Percentiles rank a stretch among this genome's conserved stretches.
These are phyloP conservation scores for Clausena lansium DNA, from an alignment of 345 rosid genomes.

Conservation along the genomic window DNA sequence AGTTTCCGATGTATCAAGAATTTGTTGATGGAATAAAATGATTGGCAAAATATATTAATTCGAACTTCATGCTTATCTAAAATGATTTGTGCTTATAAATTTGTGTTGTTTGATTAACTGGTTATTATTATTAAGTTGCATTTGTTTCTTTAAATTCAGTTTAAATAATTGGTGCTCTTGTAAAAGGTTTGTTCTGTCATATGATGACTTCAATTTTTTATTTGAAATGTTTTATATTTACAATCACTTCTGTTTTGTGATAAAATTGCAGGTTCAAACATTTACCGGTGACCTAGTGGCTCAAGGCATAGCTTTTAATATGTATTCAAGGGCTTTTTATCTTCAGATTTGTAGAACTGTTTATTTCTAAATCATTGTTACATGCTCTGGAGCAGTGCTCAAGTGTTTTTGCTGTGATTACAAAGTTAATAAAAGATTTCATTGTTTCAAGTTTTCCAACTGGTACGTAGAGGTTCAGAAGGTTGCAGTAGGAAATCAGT, in stretches of 20 bases:
- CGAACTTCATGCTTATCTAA: background rate
- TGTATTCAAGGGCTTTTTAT: constrained; percentile 32
- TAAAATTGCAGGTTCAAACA: constrained; percentile 51
- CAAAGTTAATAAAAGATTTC: constrained; percentile 36
- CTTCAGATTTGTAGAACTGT: constrained; percentile 26
- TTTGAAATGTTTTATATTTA: constrained; percentile 14
- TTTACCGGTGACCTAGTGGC: constrained; percentile 22
- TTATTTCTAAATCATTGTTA: constrained; percentile 24
- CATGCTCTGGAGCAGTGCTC: constrained; percentile 36
- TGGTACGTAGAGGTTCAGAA: constrained; percentile 50
- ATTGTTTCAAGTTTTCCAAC: constrained; percentile 26
- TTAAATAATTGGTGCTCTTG: background rate
- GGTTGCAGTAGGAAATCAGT: constrained; percentile 39
- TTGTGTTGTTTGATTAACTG: background rate
- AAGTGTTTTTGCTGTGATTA: constrained; percentile 27
- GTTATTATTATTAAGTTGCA: background rate
- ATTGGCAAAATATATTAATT: background rate
- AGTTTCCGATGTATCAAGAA: background rate
- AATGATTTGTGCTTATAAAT: background rate
- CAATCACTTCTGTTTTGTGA: constrained; percentile 22
- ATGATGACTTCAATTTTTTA: background rate
- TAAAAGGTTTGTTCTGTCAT: background rate
- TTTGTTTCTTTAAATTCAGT: background rate
- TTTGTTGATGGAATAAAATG: background rate
- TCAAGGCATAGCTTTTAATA: constrained; percentile 27